Base-by-base conservation (phyloP, 1,284 basidiomycete species). In the Naganishia sp. region DNA sequence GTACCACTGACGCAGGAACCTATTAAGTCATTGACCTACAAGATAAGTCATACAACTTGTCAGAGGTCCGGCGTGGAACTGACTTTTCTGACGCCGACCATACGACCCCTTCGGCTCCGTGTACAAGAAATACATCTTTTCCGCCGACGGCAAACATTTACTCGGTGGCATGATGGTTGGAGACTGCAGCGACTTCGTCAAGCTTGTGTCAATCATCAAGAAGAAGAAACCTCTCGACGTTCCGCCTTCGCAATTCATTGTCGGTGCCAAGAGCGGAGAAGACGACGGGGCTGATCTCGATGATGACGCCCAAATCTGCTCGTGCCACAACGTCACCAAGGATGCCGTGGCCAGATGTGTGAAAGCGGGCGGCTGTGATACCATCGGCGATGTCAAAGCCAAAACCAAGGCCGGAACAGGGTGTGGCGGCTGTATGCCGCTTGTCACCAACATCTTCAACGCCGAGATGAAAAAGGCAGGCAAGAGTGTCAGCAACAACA, bases 101-200 rank as follows among this genome's bases (percentile, higher is more conserved):
- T 69, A 73, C 56, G 89, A 90, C 74, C 89, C 89, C 0, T 90
- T 90, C 75, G 81, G 82, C 23, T 82, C 81, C 3, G 83, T 85
- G 10, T 89, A 89, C 81, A 90, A 90, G 77, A 90, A 90, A 82
- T 87, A 89, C 73, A 85, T 90, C 63, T 90, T 90, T 75, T 87
- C 84, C n/a, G 82, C 83, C 11, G 87, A 90, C 74, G 89, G 89
- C 21, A 87, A 87, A 75, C 84, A 88, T 70, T 79, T 91, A 3
- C 77, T 91, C 6, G 89, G 89, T 9, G 89, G 89, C 2, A 90
- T 90, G 85, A 89, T 90, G 88, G 85, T 90, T 16, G 89, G 89
- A 2, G 88, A 90, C 72, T 85, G 86, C 36, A 82, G 82, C 52
- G 87, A 89, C 74, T 90, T 74, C 63, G 72, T 72, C 69, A 90